phyloP scores from a whole-genome alignment of 305 asterid species.

The Fraxinus paxiana region DNA sequence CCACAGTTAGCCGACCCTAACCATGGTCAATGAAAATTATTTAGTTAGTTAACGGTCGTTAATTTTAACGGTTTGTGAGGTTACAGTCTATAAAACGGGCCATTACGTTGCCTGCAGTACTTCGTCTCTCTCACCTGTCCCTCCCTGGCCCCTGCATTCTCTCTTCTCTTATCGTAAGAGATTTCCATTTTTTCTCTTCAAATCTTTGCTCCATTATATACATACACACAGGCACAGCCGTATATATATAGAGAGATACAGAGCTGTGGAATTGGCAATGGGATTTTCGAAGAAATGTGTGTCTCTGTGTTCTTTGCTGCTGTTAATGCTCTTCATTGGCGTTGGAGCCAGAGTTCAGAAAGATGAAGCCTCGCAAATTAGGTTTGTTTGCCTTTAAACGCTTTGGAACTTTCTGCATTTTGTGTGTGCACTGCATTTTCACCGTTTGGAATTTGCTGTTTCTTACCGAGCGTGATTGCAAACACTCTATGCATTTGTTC shows the following conservation, averaged over 20 bases:
- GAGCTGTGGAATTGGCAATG: constrained; percentile 24
- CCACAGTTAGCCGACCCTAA: neutral
- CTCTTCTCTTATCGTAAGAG: constrained; percentile 1
- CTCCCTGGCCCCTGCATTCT: neutral
- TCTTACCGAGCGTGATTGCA: neutral
- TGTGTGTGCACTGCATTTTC: neutral
- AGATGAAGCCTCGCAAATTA: constrained; percentile 27
- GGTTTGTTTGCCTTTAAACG: constrained; percentile 24
- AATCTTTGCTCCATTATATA: constrained; percentile 20
- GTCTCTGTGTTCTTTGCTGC: constrained; percentile 33
- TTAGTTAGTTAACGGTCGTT: constrained; percentile 45
- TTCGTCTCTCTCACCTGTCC: constrained; percentile 17
- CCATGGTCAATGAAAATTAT: neutral
- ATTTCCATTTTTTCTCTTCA: constrained; percentile 13
- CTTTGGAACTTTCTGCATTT: neutral
- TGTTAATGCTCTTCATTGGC: constrained; percentile 40
- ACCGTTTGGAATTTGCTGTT: neutral
- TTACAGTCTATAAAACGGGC: constrained; percentile 38
- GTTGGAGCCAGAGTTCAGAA: constrained; percentile 33
- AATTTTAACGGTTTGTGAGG: constrained; percentile 26
- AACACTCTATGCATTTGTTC: neutral
- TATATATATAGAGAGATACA: neutral
- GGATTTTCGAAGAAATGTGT: constrained; percentile 31
- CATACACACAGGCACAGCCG: constrained; percentile 4
- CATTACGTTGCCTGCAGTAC: constrained; percentile 31